Base-by-base conservation (phyloP, 495 filamentous ascomycete species). In the Rusavskia elegans region DNA sequence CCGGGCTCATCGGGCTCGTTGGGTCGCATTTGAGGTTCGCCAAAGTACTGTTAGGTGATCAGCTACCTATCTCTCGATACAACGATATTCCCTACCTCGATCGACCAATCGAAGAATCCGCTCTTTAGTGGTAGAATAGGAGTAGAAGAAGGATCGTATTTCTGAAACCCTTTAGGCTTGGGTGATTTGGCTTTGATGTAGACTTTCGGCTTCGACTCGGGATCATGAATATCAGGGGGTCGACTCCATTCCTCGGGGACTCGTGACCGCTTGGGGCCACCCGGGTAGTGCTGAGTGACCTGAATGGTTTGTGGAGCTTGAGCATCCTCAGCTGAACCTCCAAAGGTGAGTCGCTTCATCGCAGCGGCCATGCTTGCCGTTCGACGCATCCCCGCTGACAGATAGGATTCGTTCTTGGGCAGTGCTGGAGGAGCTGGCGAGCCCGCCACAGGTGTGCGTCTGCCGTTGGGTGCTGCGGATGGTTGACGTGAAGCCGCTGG, bases 11-110 rank as follows among this genome's bases (percentile, higher is more conserved):
- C 92, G 25, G 89, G 84, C 59, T 99, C 92, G 49, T 83, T 86
- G 14, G 86, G 82, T 61, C 90, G 92, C 92, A 99, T 99, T 66
- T 99, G 92, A 40, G 93, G 93, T 66, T 99, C 89, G 41, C 92
- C 86, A 77, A 96, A 99, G 64, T 99, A 97, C 70, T 81, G 58
- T 30, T 54, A 11, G 58, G 36, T 14, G 27, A 61, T 74, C 23
- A 75, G 39, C 35, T 54, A 45, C 19, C 17, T 36, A 25, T 23
- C 42, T 19, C 25, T 10, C 0, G 11, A 45, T 25, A 39, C 1
- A 9, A 4, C 35, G 19, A 23, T 14, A 30, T 36, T 59, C 56
- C 4, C 66, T 73, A 80, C 77, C 73, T 96, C 90, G 56, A 87
- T 89, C 0, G 89, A 93, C 87, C 88, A 99, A 52, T 93, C 87